A percentile compares a stretch with the other conserved stretches of the same genome.
Conservation (phyloP, 2,329 filamentous ascomycete species). For the Verticillium nonalfalfae region DNA sequence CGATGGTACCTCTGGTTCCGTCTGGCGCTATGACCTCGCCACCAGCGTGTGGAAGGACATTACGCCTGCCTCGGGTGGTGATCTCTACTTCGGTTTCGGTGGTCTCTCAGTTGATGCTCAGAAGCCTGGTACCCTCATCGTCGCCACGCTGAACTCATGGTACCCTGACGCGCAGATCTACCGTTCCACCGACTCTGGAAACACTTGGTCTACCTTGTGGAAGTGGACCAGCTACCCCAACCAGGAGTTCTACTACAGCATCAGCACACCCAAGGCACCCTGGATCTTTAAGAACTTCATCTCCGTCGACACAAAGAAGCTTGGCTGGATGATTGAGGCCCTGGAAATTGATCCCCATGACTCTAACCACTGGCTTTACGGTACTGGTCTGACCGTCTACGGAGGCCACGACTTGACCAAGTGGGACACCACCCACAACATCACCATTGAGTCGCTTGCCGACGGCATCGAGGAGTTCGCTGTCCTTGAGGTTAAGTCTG, state of each 20-base stretch:
- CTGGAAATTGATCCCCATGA: conserved; percentile 52
- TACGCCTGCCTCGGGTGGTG: conserved; percentile 40
- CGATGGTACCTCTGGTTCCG: conserved; percentile 45
- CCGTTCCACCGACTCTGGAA: conserved; percentile 46
- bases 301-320: conserved; percentile 37
- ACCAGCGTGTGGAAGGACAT: conserved; percentile 47
- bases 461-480: conserved; percentile 50
- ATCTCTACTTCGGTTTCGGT: conserved; percentile 48
- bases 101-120: conserved; percentile 47
- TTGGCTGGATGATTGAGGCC: conserved; percentile 57
- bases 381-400: conserved; percentile 50
- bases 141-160: conserved; percentile 52
- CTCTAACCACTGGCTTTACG: conserved; percentile 54
- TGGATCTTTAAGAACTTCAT: conserved; percentile 47
- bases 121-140: conserved; percentile 49
- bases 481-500: conserved; percentile 40
- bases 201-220: conserved; percentile 50
- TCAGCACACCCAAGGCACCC: conserved; percentile 26
- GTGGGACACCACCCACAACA: conserved; percentile 43
- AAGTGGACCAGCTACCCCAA: conserved; percentile 42
- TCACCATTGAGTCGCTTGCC: conserved; percentile 43
- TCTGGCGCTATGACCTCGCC: conserved; percentile 48
- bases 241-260: conserved; percentile 19
- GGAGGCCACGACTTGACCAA: conserved; percentile 48
- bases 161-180: conserved; percentile 52